Evolutionary conservation across 1,139 yeast genomes (phyloP).

Genomic region (Pichia sp.): DNA sequence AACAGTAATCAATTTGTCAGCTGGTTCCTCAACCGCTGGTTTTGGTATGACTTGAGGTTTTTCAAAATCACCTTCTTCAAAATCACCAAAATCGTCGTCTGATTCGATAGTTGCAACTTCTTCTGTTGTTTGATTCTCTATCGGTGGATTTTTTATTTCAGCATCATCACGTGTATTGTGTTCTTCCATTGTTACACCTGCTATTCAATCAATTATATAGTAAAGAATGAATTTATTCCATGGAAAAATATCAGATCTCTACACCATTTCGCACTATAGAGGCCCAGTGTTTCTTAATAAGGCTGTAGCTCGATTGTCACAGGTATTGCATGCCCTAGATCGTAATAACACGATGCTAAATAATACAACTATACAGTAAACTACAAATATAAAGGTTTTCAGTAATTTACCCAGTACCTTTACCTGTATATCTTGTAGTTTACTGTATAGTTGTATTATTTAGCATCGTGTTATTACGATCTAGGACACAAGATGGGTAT

Average conservation of each 20-base stretch:
- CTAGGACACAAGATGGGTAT: too few species aligned
- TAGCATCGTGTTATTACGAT: too few species aligned
- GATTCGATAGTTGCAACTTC: neutral
- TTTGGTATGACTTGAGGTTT: neutral
- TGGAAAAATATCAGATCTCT: neutral
- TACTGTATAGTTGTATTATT: too few species aligned
- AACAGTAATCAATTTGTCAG: neutral
- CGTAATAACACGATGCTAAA: too few species aligned
- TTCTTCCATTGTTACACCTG: neutral
- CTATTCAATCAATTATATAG: neutral
- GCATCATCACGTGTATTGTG: neutral
- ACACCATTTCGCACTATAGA: too few species aligned
- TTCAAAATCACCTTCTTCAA: conserved; percentile 20
- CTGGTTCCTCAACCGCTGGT: neutral
- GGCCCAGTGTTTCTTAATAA: too few species aligned
- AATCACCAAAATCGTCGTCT: conserved; percentile 19
- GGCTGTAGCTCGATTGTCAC: too few species aligned
- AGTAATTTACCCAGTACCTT: too few species aligned
- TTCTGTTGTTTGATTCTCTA: neutral
- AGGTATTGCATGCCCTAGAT: too few species aligned
- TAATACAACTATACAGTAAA: too few species aligned
- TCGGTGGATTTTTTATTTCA: neutral
- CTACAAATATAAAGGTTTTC: too few species aligned
- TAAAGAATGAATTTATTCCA: neutral
- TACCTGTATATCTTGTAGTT: too few species aligned